These are phyloP conservation scores for Flammula alnicola DNA, from an alignment of 1,284 basidiomycete species.

Conservation along the genomic window DNA sequence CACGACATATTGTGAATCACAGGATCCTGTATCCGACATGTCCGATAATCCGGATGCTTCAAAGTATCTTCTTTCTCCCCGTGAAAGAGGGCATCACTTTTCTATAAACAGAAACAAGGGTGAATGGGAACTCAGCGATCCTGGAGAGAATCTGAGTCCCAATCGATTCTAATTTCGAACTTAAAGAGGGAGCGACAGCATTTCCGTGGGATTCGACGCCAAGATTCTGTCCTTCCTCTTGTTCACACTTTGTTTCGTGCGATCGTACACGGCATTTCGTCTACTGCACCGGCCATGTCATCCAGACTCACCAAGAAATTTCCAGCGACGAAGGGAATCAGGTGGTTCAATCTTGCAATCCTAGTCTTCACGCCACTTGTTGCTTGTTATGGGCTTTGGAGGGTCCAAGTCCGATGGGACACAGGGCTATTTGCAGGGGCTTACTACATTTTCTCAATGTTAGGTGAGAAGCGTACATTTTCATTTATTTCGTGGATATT, in stretches of 20 bases:
- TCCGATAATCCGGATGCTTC: slow-evolving; percentile 17
- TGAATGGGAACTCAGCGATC: slow-evolving; percentile 30
- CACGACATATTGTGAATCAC: slow-evolving; percentile 7
- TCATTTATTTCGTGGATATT: slow-evolving; percentile 17
- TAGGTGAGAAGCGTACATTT: slow-evolving; percentile 45
- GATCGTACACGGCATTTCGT: too few relatives aligned
- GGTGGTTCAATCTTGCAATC: slow-evolving; percentile 72
- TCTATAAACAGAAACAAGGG: slow-evolving; percentile 30
- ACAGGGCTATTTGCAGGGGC: slow-evolving; percentile 63
- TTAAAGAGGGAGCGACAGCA: slow-evolving; percentile 25
- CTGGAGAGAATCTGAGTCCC: slow-evolving; percentile 29
- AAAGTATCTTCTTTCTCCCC: slow-evolving; percentile 21
- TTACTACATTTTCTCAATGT: slow-evolving; percentile 81
- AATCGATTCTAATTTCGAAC: slow-evolving; percentile 24
- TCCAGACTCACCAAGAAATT: slow-evolving; percentile 31
- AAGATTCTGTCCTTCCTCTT: slow-evolving; percentile 19
- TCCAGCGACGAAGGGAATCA: slow-evolving; percentile 53
- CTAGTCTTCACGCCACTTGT: slow-evolving; percentile 71
- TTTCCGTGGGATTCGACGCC: slow-evolving; percentile 27
- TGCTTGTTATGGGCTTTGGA: slow-evolving; percentile 69
- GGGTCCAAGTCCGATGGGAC: slow-evolving; percentile 47
- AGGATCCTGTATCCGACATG: slow-evolving; percentile 12
- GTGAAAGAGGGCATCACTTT: slow-evolving; percentile 23
- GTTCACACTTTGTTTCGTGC: slow-evolving; percentile 5
- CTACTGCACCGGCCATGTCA: slow-evolving; percentile 2